Evolutionary conservation across 116 monocot genomes (phyloP), one percentile per base, ranked within the genome.

Genomic region (Papilionanthe hybrid): DNA sequence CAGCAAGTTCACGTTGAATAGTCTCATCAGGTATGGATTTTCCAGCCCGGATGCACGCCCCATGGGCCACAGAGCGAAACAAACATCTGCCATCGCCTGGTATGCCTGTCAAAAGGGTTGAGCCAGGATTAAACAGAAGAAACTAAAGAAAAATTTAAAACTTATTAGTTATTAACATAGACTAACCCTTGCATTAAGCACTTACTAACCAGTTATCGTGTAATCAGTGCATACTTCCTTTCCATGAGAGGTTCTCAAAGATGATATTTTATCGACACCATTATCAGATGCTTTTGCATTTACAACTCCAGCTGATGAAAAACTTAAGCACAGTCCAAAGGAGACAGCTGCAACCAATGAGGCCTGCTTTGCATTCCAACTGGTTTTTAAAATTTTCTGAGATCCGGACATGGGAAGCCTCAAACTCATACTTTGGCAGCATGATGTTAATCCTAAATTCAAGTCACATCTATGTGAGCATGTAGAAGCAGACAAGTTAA

Each of bases 31-130:
- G 95, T 13, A 81, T 32, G 25, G 86, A 60, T 73, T 85, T 90
- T 29, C 98, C 95, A 66, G 90, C 85, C 49, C 91, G 83, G 30
- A 89, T 78, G 80, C 98, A 93, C 49, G 92, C 93, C 13, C 94
- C 98, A 86, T 99, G 95, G 73, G 83, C 91, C 41, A 99, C 85
- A 32, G 98, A 93, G 58, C 95, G 92, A 73, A 99, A 99, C 83
- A 94, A 82, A 79, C 98, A 99, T 82, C 98, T 94, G 27, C 98
- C 98, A 89, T 99, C 98, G 79, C 98, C 98, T 5, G 98, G 94
- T 84, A 99, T 94, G 30, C 98, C 98, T 94, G 66, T 83, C 47
- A n/a, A 23, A 25, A 71, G 25, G 72, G 48, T 23, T 45, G 72
- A 80, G 32, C 37, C 50, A 80, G 10, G 29, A 73, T 19, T 13